Conservation (phyloP, 2,329 filamentous ascomycete genomes). For the Volutella citrinella region DNA sequence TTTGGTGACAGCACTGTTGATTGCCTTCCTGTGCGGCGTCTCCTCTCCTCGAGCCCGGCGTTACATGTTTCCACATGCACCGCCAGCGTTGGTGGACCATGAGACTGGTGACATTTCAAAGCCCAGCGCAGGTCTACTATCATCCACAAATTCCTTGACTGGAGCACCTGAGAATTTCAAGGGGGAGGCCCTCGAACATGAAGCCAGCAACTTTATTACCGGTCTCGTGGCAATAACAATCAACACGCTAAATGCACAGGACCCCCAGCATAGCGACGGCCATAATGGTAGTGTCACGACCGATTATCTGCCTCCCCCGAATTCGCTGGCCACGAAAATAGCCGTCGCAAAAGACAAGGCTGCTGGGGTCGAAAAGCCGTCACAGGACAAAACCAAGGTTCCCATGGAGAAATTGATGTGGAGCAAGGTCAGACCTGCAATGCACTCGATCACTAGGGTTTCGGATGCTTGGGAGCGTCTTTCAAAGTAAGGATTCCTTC, state of each 20-base stretch:
- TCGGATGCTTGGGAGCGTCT: conserved; percentile 43
- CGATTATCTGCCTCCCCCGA: neutral
- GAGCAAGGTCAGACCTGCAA: conserved; percentile 67
- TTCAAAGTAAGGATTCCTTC: conserved; percentile 32
- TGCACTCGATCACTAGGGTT: conserved; percentile 47
- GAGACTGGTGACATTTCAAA: conserved; percentile 69
- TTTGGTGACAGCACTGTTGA: conserved; percentile 56
- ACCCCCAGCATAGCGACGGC: conserved; percentile 54
- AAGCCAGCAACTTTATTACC: conserved; percentile 74
- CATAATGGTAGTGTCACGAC: conserved; percentile 37
- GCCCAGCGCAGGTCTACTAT: conserved; percentile 68
- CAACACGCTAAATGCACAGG: conserved; percentile 69
- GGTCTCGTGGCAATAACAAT: conserved; percentile 55
- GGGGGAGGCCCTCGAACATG: conserved; percentile 74
- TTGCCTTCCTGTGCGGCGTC: conserved; percentile 59
- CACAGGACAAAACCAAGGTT: conserved; percentile 71
- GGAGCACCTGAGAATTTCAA: conserved; percentile 76
- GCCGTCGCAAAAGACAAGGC: conserved; percentile 35
- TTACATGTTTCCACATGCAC: conserved; percentile 70
- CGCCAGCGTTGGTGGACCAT: conserved; percentile 65
- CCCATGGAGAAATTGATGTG: conserved; percentile 74
- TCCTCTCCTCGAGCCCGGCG: conserved; percentile 57
- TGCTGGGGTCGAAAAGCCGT: conserved; percentile 36
- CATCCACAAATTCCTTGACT: conserved; percentile 69
- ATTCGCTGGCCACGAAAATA: conserved; percentile 41